Evolutionary conservation across 2,329 filamentous ascomycete genomes (phyloP).

Genomic region (Pseudonectria buxi): DNA sequence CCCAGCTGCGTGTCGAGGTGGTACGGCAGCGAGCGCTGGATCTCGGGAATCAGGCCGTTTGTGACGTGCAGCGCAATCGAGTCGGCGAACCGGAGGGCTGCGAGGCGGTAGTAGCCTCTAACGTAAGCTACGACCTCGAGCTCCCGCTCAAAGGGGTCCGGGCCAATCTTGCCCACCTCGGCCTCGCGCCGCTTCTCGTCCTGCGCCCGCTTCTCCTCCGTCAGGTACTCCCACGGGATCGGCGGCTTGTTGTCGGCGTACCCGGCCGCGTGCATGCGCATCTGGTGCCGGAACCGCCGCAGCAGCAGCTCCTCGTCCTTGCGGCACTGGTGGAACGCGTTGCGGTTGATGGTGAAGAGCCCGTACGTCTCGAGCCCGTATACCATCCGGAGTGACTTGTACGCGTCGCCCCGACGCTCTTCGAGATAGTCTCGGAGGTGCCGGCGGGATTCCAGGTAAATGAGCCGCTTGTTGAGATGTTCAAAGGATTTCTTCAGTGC

Average conservation of each 20-base stretch:
- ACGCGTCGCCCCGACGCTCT: conserved; percentile 29
- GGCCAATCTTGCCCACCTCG: conserved; percentile 42
- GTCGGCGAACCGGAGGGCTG: conserved; percentile 59
- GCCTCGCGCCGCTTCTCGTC: conserved; percentile 37
- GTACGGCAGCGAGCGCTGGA: conserved; percentile 32
- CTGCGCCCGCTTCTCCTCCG: conserved; percentile 38
- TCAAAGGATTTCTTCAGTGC: conserved; percentile 44
- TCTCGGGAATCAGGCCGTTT: conserved; percentile 41
- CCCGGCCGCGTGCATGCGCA: conserved; percentile 37
- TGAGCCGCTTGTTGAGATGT: conserved; percentile 38
- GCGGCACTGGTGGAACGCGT: conserved; percentile 39
- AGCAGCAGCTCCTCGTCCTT: conserved; percentile 40
- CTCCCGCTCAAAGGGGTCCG: conserved; percentile 54
- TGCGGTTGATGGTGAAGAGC: conserved; percentile 51
- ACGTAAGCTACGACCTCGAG: conserved; percentile 57
- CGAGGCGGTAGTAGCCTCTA: conserved; percentile 63
- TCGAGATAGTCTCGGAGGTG: conserved; percentile 40
- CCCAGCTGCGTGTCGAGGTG: conserved; percentile 40
- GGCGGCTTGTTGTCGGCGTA: conserved; percentile 24
- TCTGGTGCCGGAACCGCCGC: conserved; percentile 40
- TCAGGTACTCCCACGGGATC: conserved; percentile 38
- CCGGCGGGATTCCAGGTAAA: conserved; percentile 42
- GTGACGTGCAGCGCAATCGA: conserved; percentile 40
- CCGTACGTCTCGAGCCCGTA: conserved; percentile 48
- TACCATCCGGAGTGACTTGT: conserved; percentile 33